A percentile compares a stretch with the other conserved stretches of the same genome.
These are phyloP conservation scores for Penicillium argentinense DNA, from an alignment of 495 filamentous ascomycete species.

Conservation along the genomic window DNA sequence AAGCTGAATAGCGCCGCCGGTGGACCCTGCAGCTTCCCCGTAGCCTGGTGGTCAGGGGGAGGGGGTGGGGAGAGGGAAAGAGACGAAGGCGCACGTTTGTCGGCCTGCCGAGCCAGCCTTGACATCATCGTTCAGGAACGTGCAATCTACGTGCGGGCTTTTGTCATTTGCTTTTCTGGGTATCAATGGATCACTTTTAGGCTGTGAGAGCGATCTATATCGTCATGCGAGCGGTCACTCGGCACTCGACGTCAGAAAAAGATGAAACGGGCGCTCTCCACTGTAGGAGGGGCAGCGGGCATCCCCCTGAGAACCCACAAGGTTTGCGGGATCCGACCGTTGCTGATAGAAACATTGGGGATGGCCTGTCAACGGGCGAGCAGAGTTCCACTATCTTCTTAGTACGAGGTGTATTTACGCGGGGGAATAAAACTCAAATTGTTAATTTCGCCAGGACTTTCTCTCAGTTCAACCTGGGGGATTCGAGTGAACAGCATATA, in stretches of 20 bases:
- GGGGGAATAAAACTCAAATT: conserved; percentile 3
- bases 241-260: background rate
- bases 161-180: too few species aligned
- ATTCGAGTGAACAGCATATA: too few species aligned
- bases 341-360: background rate
- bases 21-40: conserved; percentile 4
- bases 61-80: too few species aligned
- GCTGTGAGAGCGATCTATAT: too few species aligned
- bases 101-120: background rate
- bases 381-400: conserved; percentile 1
- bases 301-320: background rate
- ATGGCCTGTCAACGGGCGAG: background rate
- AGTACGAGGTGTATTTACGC: background rate
- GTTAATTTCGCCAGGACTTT: conserved; percentile 1
- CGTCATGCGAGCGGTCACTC: background rate
- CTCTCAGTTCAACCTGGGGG: background rate
- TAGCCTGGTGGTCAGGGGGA: background rate
- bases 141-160: background rate
- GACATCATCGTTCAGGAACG: background rate
- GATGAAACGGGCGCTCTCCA: background rate
- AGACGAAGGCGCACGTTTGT: background rate
- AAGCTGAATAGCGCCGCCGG: conserved; percentile 13
- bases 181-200: too few species aligned
- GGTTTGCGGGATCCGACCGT: background rate
- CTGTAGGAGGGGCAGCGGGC: background rate